Percentiles rank a stretch among this genome's conserved stretches.
Evolutionary conservation across 83 land plant genomes (phyloP).

Genomic region (Diphasiastrum complanatum): DNA sequence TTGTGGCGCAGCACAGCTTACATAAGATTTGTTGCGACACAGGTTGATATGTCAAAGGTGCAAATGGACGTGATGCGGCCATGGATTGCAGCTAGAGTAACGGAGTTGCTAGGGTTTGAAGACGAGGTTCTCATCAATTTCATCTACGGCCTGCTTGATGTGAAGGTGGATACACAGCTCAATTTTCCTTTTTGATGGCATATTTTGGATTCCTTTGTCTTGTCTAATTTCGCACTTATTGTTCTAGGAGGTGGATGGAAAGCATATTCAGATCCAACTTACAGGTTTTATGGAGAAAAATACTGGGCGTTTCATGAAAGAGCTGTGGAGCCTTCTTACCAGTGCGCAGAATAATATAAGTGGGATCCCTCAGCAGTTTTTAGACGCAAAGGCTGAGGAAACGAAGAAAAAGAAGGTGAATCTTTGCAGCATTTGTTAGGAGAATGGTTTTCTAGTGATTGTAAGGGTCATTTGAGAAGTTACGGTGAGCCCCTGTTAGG

Average conservation of each 20-base stretch:
- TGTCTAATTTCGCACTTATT: neutral
- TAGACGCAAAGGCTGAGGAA: constrained; percentile 92
- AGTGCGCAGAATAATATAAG: constrained; percentile 88
- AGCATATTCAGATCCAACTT: constrained; percentile 84
- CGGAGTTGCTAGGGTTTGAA: constrained; percentile 94
- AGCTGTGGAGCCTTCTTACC: constrained; percentile 79
- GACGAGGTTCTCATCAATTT: constrained; percentile 98
- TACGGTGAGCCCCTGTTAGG: too few species aligned
- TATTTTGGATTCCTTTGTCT: constrained; percentile 15
- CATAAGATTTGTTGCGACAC: constrained; percentile 9
- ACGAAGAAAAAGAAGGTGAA: constrained; percentile 71
- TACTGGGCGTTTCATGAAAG: constrained; percentile 95
- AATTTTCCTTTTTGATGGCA: too few species aligned
- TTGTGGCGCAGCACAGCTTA: too few species aligned
- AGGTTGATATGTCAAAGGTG: constrained; percentile 94
- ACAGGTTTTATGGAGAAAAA: constrained; percentile 99
- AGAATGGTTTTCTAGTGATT: neutral
- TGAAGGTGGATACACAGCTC: constrained; percentile 80
- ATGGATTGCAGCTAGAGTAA: constrained; percentile 93
- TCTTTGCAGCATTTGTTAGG: neutral
- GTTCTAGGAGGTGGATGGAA: constrained; percentile 80
- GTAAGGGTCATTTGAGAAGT: neutral
- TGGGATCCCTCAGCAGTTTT: constrained; percentile 92
- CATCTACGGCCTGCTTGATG: constrained; percentile 79
- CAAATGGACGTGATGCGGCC: constrained; percentile 86